Evolutionary conservation across 2,329 filamentous ascomycete genomes (phyloP).

Genomic region (Sporothrix pseudoabietina): DNA sequence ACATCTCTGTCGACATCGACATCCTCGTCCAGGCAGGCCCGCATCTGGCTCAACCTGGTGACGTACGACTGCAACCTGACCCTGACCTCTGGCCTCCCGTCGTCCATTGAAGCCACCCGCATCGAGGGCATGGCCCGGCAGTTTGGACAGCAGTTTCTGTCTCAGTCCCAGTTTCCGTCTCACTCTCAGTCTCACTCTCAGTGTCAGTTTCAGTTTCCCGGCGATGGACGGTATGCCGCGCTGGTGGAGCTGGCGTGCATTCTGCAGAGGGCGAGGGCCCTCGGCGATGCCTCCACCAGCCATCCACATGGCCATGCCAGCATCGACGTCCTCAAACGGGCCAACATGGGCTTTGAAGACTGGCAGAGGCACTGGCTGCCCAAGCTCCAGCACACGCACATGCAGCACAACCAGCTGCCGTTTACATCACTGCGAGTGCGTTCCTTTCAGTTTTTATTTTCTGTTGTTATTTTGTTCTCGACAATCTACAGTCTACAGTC

Average conservation of each 20-base stretch:
- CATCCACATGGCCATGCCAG: no score
- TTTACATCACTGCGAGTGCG: conserved; percentile 10
- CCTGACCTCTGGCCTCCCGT: conserved; percentile 17
- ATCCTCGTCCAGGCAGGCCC: not conserved
- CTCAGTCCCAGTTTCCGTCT: no score
- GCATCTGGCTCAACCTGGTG: conserved; percentile 23
- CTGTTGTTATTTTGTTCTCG: not conserved
- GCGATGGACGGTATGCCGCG: conserved; percentile 18
- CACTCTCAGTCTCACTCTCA: no score
- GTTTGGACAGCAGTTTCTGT: conserved; percentile 11
- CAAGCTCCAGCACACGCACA: conserved; percentile 8
- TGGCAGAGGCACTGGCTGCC: conserved; percentile 19
- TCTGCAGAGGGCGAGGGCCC: not conserved
- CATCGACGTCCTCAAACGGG: conserved; percentile 17
- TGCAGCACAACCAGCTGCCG: conserved; percentile 25
- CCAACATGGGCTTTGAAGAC: conserved; percentile 24
- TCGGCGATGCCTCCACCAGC: no score
- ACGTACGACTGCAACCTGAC: conserved; percentile 26
- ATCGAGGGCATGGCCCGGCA: not conserved
- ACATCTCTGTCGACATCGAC: no score
- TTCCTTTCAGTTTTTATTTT: no score
- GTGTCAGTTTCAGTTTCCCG: not conserved
- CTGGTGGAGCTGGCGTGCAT: conserved; percentile 23
- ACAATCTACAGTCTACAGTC: no score
- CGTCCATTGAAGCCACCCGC: conserved; percentile 4